phyloP scores from a whole-genome alignment of 345 rosid species.

The Aegle marmelos region DNA sequence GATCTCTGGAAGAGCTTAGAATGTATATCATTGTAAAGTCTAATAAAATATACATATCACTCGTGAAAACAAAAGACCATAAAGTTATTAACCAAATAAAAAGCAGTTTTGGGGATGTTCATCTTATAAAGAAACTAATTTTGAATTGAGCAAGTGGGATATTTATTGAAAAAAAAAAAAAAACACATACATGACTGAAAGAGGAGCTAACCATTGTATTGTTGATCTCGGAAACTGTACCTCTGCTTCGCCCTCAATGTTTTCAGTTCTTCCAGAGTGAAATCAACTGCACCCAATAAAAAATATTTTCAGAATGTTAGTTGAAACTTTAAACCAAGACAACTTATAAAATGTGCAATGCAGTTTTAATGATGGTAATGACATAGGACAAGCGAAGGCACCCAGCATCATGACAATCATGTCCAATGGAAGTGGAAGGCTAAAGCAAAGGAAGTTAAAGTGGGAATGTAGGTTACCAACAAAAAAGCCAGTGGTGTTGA shows the following conservation, averaged over 20 bases:
- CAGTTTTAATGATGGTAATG: neutral
- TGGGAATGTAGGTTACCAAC: constrained; percentile 38
- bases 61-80: neutral
- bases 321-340: neutral
- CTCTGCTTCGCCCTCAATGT: constrained; percentile 78
- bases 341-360: neutral
- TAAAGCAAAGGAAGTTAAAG: neutral
- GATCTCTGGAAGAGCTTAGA: neutral
- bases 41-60: neutral
- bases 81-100: neutral
- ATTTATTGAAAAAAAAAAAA: neutral
- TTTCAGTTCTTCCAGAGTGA: constrained; percentile 70
- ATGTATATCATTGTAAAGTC: neutral
- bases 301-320: constrained; percentile 11
- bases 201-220: constrained; percentile 66
- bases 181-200: neutral
- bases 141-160: neutral
- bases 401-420: constrained; percentile 12
- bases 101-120: neutral
- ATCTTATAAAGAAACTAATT: neutral
- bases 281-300: constrained; percentile 62
- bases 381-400: neutral
- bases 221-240: constrained; percentile 74
- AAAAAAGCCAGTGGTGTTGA: constrained; percentile 74
- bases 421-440: neutral